Conservation (phyloP, 257 asterid species). For the Penstemon eatonii region DNA sequence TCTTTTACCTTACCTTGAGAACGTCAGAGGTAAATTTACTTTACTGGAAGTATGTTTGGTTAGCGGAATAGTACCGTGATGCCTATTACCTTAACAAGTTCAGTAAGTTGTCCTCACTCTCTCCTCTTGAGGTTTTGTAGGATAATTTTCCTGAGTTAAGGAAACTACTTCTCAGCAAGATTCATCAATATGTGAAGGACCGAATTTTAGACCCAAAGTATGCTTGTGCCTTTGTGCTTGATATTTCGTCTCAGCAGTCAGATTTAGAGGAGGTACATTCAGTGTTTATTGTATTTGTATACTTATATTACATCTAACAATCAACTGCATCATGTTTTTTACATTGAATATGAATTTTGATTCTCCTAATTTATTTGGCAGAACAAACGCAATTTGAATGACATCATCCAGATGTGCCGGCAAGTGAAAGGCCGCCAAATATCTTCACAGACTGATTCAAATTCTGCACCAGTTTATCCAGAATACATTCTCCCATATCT, state of each 20-base stretch:
- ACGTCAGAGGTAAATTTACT: conserved; percentile 72
- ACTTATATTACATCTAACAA: conserved; percentile 8
- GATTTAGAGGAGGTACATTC: conserved; percentile 69
- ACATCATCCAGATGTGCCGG: conserved; percentile 86
- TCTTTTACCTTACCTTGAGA: conserved; percentile 72
- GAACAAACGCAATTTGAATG: conserved; percentile 77
- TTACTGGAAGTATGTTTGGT: conserved; percentile 23
- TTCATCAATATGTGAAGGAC: conserved; percentile 89
- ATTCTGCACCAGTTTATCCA: conserved; percentile 60
- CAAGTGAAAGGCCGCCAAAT: conserved; percentile 76
- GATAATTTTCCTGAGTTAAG: conserved; percentile 79
- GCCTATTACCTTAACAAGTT: conserved; percentile 17
- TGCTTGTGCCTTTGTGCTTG: conserved; percentile 86
- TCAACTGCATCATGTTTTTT: conserved; percentile 8
- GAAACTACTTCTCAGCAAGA: conserved; percentile 67
- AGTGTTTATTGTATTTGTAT: conserved; percentile 20
- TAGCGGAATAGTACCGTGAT: conserved; percentile 20
- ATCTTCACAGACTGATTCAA: conserved; percentile 62
- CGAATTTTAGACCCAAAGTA: conserved; percentile 86
- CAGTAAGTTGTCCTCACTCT: conserved; percentile 8
- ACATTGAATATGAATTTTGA: conserved; percentile 2
- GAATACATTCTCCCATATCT: conserved; percentile 79
- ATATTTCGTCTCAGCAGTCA: conserved; percentile 54
- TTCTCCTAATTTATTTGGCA: conserved; percentile 45
- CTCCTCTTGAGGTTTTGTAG: conserved; percentile 37